Percentiles rank a stretch among this genome's conserved stretches.
Evolutionary conservation across 2,329 filamentous ascomycete genomes (phyloP).

Genomic region (Berkeleyomyces basicola): DNA sequence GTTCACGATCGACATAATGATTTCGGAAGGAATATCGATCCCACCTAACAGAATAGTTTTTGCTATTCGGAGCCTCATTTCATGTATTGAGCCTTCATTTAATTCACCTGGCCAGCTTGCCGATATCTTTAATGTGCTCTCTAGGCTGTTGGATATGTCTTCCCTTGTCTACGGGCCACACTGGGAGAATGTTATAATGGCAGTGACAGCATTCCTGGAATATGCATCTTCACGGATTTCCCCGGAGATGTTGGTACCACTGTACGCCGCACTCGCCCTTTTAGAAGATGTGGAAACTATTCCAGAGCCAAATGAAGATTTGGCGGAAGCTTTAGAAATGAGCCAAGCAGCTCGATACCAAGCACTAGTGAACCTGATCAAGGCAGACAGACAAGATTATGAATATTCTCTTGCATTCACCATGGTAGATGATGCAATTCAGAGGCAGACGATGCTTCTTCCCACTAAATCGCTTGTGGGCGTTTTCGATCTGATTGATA

Average conservation of each 20-base stretch:
- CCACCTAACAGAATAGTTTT: conserved; percentile 61
- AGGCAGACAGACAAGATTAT: conserved; percentile 25
- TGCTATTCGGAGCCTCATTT: conserved; percentile 60
- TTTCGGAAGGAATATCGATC: conserved; percentile 35
- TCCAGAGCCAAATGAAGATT: conserved; percentile 68
- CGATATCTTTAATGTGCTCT: conserved; percentile 39
- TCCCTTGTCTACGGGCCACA: conserved; percentile 74
- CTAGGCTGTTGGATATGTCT: conserved; percentile 53
- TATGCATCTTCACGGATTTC: background rate
- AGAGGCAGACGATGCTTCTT: background rate
- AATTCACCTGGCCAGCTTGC: conserved; percentile 22
- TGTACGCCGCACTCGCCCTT: conserved; percentile 59
- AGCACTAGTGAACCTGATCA: too few species aligned
- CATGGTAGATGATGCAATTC: background rate
- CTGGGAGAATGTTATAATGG: conserved; percentile 53
- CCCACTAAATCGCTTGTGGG: background rate
- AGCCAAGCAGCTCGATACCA: background rate
- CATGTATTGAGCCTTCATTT: conserved; percentile 40
- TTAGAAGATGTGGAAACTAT: conserved; percentile 45
- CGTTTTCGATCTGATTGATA: background rate
- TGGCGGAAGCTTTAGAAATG: conserved; percentile 52
- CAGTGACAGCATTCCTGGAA: conserved; percentile 17
- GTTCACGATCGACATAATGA: conserved; percentile 34
- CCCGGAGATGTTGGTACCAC: conserved; percentile 12
- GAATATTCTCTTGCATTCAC: background rate